Conservation (phyloP, 257 asterid species). For the Verbena officinalis region DNA sequence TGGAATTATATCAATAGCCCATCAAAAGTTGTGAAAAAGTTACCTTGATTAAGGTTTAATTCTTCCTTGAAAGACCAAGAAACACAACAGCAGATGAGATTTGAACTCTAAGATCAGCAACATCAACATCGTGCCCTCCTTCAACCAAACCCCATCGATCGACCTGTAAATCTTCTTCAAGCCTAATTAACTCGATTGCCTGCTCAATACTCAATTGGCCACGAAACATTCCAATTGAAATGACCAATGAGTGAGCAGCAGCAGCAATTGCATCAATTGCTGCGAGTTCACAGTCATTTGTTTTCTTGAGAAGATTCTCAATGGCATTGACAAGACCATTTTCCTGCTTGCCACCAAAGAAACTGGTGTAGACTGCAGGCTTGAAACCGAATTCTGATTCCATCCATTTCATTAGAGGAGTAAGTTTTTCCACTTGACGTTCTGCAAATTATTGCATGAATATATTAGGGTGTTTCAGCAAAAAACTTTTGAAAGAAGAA, state of each 20-base stretch:
- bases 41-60: slow-evolving; percentile 38
- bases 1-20: neutral
- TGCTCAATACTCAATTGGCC: slow-evolving; percentile 71
- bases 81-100: slow-evolving; percentile 83
- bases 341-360: slow-evolving; percentile 89
- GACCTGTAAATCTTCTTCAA: slow-evolving; percentile 97
- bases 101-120: slow-evolving; percentile 92
- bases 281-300: slow-evolving; percentile 74
- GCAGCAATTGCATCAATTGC: slow-evolving; percentile 89
- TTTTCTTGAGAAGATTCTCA: slow-evolving; percentile 59
- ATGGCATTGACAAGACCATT: slow-evolving; percentile 67
- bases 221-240: slow-evolving; percentile 70
- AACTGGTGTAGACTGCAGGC: slow-evolving; percentile 67
- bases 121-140: slow-evolving; percentile 98
- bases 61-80: slow-evolving; percentile 73
- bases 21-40: slow-evolving; percentile 20
- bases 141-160: slow-evolving; percentile 92
- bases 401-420: slow-evolving; percentile 78
- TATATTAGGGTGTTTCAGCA: neutral
- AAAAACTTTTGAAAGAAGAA: neutral
- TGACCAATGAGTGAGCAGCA: slow-evolving; percentile 80
- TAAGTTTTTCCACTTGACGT: slow-evolving; percentile 83
- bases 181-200: slow-evolving; percentile 82
- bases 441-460: slow-evolving; percentile 43
- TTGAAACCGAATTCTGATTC: slow-evolving; percentile 82